Conservation (phyloP, 1,139 yeast genomes). For the Kodamaea anthophila region DNA sequence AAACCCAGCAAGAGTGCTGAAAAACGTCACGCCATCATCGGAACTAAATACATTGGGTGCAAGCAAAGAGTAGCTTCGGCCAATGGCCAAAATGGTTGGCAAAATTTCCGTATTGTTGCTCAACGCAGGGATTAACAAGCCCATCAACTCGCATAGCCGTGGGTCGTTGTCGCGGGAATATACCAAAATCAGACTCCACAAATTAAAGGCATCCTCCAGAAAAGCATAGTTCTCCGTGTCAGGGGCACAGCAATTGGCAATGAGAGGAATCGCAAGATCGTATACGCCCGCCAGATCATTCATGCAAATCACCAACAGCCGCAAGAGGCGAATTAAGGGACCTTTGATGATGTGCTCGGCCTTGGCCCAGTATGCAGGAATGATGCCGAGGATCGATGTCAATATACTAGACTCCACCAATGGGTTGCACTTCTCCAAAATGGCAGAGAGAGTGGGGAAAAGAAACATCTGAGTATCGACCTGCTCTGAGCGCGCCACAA, state of each 20-base stretch:
- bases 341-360: slow-evolving; percentile 67
- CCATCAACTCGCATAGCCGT: slow-evolving; percentile 40
- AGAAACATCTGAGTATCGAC: slow-evolving; percentile 74
- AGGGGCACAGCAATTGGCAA: slow-evolving; percentile 58
- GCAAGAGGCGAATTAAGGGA: slow-evolving; percentile 62
- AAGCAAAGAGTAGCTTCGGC: slow-evolving; percentile 66
- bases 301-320: slow-evolving; percentile 58
- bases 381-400: slow-evolving; percentile 48
- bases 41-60: slow-evolving; percentile 41
- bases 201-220: slow-evolving; percentile 81
- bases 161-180: slow-evolving; percentile 31
- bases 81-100: slow-evolving; percentile 58
- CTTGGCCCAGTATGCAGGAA: slow-evolving; percentile 73
- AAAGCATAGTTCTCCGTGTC: slow-evolving; percentile 54
- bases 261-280: slow-evolving; percentile 60
- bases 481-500: slow-evolving; percentile 43
- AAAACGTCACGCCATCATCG: slow-evolving; percentile 23
- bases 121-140: slow-evolving; percentile 44
- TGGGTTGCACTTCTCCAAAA: slow-evolving; percentile 64
- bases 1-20: slow-evolving; percentile 50
- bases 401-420: slow-evolving; percentile 46
- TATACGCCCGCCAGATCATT: slow-evolving; percentile 57
- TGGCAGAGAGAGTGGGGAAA: slow-evolving; percentile 56
- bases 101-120: slow-evolving; percentile 71
- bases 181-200: slow-evolving; percentile 71